These are phyloP conservation scores for Talaromyces adpressus DNA, from an alignment of 495 filamentous ascomycete genomes.

Conservation along the genomic window DNA sequence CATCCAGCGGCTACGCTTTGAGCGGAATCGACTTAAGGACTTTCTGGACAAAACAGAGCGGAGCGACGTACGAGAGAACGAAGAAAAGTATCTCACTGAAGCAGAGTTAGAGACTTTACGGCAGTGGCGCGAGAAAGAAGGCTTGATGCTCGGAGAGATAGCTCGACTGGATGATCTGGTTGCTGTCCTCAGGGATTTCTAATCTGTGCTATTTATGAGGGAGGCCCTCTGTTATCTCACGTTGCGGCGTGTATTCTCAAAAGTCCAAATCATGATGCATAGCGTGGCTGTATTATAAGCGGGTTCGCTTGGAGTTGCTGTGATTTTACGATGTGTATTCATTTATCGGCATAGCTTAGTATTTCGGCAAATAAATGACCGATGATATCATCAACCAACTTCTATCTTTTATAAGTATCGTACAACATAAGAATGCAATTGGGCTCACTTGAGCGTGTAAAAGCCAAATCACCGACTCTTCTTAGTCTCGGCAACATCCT, in stretches of 20 bases:
- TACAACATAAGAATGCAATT: not conserved
- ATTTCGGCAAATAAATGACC: not conserved
- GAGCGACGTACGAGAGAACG: constrained; percentile 72
- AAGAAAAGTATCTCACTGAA: constrained; percentile 65
- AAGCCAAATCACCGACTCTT: not conserved
- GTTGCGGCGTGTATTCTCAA: not conserved
- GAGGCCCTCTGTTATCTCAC: not conserved
- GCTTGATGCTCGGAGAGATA: constrained; percentile 68
- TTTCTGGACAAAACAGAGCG: constrained; percentile 72
- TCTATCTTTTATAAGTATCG: not conserved
- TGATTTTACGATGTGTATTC: not conserved
- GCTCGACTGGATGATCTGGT: constrained; percentile 77
- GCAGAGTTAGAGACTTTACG: constrained; percentile 59
- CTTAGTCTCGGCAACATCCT: not conserved
- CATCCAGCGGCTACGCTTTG: constrained; percentile 66
- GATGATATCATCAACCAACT: not conserved
- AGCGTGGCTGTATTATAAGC: constrained; percentile 6
- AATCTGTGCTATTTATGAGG: constrained; percentile 11
- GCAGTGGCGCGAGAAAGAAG: constrained; percentile 65
- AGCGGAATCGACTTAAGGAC: constrained; percentile 56
- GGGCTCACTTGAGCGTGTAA: not conserved
- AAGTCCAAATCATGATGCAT: not conserved
- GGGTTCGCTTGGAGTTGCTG: not conserved
- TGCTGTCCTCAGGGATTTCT: constrained; percentile 76
- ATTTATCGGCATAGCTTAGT: not conserved